Percentiles rank a stretch among this genome's conserved stretches.
phyloP scores from a whole-genome alignment of 2,329 filamentous ascomycete genomes.

The Didymella pinodella region DNA sequence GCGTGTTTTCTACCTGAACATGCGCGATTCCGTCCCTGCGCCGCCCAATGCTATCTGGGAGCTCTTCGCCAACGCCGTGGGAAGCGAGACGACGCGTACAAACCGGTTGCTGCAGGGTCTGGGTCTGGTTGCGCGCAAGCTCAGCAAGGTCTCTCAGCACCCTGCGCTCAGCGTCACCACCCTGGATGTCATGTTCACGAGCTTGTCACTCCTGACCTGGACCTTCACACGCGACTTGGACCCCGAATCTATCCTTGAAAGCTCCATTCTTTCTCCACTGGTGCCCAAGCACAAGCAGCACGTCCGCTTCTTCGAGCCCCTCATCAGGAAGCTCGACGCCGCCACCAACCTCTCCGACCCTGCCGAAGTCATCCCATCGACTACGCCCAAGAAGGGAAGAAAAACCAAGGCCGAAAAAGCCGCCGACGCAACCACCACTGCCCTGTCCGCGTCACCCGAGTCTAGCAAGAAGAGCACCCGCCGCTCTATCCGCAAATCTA shows the following conservation, averaged over 20 bases:
- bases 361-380: slow-evolving; percentile 16
- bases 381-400: slow-evolving; percentile 34
- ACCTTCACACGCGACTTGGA: slow-evolving; percentile 63
- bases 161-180: slow-evolving; percentile 65
- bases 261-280: slow-evolving; percentile 42
- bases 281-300: slow-evolving; percentile 40
- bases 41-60: slow-evolving; percentile 52
- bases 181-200: slow-evolving; percentile 66
- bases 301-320: slow-evolving; percentile 18
- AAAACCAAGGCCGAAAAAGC: slow-evolving; percentile 22
- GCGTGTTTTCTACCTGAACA: slow-evolving; percentile 54
- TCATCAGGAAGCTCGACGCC: slow-evolving; percentile 14
- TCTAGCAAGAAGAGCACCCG: slow-evolving; percentile 1
- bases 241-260: slow-evolving; percentile 58
- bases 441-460: neutral
- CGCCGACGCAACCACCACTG: neutral
- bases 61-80: slow-evolving; percentile 52
- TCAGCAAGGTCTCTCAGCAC: slow-evolving; percentile 62
- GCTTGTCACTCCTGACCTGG: slow-evolving; percentile 64
- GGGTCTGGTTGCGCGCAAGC: slow-evolving; percentile 47
- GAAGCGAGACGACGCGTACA: slow-evolving; percentile 52
- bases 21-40: slow-evolving; percentile 59
- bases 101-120: slow-evolving; percentile 41
- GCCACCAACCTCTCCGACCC: slow-evolving; percentile 17
- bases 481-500: slow-evolving; percentile 9